Conservation (phyloP, 148 eudicot species). For the Silene latifolia region DNA sequence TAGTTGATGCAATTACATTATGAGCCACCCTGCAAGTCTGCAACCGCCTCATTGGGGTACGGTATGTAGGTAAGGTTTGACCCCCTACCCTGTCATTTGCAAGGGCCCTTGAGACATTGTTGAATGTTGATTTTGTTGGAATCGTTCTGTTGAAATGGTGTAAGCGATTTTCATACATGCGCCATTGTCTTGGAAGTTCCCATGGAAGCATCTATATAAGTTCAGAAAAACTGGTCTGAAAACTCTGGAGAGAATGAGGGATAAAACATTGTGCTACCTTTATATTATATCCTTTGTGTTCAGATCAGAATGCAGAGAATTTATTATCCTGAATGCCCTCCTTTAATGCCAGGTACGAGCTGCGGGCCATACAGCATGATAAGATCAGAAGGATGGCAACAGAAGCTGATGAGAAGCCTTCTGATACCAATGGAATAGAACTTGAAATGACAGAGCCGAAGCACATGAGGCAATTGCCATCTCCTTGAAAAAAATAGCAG, state of each 20-base stretch:
- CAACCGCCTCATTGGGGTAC: not conserved
- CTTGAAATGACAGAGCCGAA: slow-evolving; percentile 91
- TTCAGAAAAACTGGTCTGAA: not conserved
- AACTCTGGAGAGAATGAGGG: not conserved
- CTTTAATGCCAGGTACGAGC: slow-evolving; percentile 55
- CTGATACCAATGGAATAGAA: slow-evolving; percentile 45
- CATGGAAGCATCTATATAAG: not conserved
- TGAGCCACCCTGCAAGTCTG: not conserved
- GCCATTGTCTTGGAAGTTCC: not conserved
- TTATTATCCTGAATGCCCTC: slow-evolving; percentile 1
- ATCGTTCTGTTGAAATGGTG: not conserved
- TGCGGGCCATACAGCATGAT: slow-evolving; percentile 60
- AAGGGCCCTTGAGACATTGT: not conserved
- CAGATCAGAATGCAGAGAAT: not conserved
- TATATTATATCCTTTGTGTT: not conserved
- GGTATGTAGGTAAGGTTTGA: too few species aligned
- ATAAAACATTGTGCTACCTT: not conserved
- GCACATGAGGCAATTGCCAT: slow-evolving; percentile 5
- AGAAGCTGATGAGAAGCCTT: slow-evolving; percentile 36
- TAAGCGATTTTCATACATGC: not conserved
- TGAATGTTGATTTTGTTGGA: not conserved
- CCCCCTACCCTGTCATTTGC: not conserved
- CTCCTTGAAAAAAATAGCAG: slow-evolving; percentile 19
- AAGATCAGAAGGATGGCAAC: slow-evolving; percentile 51
- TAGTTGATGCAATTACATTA: not conserved